Evolutionary conservation across 257 asterid genomes (phyloP), one percentile per base, ranked within the genome.

Genomic region (Fraxinus cuspidata): DNA sequence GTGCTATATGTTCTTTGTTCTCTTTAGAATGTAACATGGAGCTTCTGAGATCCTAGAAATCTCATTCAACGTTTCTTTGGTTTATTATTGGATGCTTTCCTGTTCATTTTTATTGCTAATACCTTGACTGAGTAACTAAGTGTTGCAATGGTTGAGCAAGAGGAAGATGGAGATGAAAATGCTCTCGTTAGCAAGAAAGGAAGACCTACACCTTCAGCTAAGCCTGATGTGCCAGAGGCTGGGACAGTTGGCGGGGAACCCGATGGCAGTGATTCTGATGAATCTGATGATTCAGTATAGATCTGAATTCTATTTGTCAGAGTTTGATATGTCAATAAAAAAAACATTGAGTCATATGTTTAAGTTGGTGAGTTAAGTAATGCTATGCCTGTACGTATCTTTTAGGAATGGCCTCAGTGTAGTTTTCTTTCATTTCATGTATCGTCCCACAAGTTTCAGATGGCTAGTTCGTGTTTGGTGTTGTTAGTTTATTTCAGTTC

Each of bases 261-360:
- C 73, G 98, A 91, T 66, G 90, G 95, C 81, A 96, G 92, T 83
- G 99, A 95, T 82, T 85, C 96, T 19, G 98, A 95, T 18, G 98
- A 96, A 70, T 80, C 97, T 40, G 97, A 92, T 84, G 94, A 96
- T 86, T 96, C 97, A 15, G 83, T 90, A 44, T 95, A 88, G 89
- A 32, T 74, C 76, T 80, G 29, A 72, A 13, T 58, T 31, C 70
- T 32, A 29, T 64, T 16, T 32, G 21, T 31, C 1, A 47, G 19
- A 73, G 27, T 51, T 76, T 77, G 78, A 71, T 67, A 67, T 37
- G 77, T 67, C 69, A 10, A 23, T 25, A 63, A 27, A 8, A 56
- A 56, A 56, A 7, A 27, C 27, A 56, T 56, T 56, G 25, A 5
- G 65, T 56, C 27, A 56, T 56, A 19, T 56, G 27, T n/a, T 21